Percentiles rank a stretch among this genome's conserved stretches.
Conservation (phyloP, 2,329 filamentous ascomycete genomes). For the Trichoderma hamatum region DNA sequence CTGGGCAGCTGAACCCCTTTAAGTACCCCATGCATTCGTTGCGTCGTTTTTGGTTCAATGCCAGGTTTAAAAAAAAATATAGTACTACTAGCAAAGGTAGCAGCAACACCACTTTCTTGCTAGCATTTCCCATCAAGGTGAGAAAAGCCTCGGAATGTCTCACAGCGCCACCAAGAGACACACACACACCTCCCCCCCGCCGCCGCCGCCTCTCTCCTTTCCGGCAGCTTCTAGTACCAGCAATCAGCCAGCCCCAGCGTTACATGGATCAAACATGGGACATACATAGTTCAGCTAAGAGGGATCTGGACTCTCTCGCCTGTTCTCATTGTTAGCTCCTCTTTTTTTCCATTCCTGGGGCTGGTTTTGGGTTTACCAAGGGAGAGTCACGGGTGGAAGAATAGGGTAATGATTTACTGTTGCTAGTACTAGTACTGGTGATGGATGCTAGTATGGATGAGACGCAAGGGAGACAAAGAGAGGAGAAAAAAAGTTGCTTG, state of each 20-base stretch:
- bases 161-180: not conserved
- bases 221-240: not conserved
- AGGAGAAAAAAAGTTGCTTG: not conserved
- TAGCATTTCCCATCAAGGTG: not conserved
- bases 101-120: not conserved
- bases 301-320: not conserved
- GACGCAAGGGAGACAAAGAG: constrained; percentile 3
- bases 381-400: not conserved
- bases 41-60: no score
- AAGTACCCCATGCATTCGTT: not conserved
- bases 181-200: not conserved
- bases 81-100: no score
- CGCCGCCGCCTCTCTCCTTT: not conserved
- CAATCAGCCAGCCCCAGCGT: no score
- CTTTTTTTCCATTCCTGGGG: not conserved
- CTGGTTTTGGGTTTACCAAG: not conserved
- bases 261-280: not conserved
- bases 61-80: no score
- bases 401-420: no score
- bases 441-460: no score
- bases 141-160: not conserved
- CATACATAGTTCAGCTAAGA: not conserved
- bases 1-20: not conserved
- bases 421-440: not conserved
- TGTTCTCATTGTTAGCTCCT: not conserved